A percentile compares a stretch with the other conserved stretches of the same genome.
Evolutionary conservation across 1,284 basidiomycete species (phyloP).

Genomic region (Puccinia polysora): DNA sequence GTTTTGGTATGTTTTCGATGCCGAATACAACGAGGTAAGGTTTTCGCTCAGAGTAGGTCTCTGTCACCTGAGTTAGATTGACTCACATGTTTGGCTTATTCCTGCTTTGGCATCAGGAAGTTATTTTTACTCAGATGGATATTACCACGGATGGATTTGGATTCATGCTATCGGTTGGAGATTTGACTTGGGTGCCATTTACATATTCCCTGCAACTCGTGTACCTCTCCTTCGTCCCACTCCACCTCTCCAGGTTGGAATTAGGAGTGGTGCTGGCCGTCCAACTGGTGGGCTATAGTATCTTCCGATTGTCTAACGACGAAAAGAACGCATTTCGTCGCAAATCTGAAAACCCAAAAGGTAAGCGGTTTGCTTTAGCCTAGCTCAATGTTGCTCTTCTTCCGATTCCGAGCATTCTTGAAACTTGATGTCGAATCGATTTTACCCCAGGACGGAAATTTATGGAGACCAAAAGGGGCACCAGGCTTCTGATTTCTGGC

Average conservation of each 20-base stretch:
- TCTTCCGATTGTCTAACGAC: conserved; percentile 81
- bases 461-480: conserved; percentile 61
- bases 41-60: not conserved
- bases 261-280: conserved; percentile 64
- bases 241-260: conserved; percentile 68
- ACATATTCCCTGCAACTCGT: conserved; percentile 89
- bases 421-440: not conserved
- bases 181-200: conserved; percentile 92
- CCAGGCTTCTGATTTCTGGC: conserved; percentile 84
- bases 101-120: conserved; percentile 53
- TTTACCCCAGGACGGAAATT: conserved; percentile 4
- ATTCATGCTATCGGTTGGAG: conserved; percentile 94
- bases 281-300: conserved; percentile 77
- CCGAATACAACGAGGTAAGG: conserved; percentile 77
- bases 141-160: conserved; percentile 97
- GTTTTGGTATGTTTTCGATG: conserved; percentile 78
- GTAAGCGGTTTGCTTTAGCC: too few species aligned
- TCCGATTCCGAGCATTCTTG: not conserved
- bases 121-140: conserved; percentile 93
- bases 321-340: conserved; percentile 90
- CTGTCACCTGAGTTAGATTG: not conserved
- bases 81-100: not conserved
- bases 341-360: conserved; percentile 88
- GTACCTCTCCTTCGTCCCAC: conserved; percentile 80
- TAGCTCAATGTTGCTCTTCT: not conserved